Evolutionary conservation across 495 filamentous ascomycete species (phyloP), one percentile per base, ranked within the genome.

Genomic region (Hypoxylon lenormandii): DNA sequence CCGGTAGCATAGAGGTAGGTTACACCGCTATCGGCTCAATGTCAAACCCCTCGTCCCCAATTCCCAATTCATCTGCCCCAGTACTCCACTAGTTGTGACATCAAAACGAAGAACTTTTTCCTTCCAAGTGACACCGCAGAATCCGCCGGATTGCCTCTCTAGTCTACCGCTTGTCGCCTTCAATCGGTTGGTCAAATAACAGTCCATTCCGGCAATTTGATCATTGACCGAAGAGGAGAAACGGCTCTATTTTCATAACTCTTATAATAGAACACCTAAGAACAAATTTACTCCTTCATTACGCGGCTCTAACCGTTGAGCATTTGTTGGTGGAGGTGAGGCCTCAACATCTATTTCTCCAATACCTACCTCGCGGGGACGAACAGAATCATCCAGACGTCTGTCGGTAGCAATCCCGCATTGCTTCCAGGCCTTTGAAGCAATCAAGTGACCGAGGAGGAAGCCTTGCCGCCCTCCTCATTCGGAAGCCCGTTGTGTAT

Each of bases 1-100:
- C 30, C 30, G 10, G 30, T 33, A 8, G 30, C 30, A 33, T 7
- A 33, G 2, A 40, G 33, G 19, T 47, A 36, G 48, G 48, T 43
- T 69, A 48, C 50, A 70, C 60, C 67, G 67, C 40, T 70, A 70
- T 70, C 67, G 67, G 67, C 61, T 57, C 23, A 13, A n/a, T 12
- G 26, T 37, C 16, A 16, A 51, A 13, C 47, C 42, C 43, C 18
- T 19, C 18, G 18, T 11, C 45, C 37, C 28, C 23, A 22, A 50
- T 55, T 11, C 45, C 37, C 28, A 33, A 22, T 55, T 55, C 46
- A 68, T 47, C 30, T 63, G 42, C 60, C 45, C 28, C 38, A 26
- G 38, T 19, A 60, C 60, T 45, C 55, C 45, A 56, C 36, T 15
- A 38, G 38, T n/a, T 21, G 57, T 62, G 57, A 71, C 62, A 66